Base-by-base conservation (phyloP, 108 stramenopile species). In the Fistulifera solaris region DNA sequence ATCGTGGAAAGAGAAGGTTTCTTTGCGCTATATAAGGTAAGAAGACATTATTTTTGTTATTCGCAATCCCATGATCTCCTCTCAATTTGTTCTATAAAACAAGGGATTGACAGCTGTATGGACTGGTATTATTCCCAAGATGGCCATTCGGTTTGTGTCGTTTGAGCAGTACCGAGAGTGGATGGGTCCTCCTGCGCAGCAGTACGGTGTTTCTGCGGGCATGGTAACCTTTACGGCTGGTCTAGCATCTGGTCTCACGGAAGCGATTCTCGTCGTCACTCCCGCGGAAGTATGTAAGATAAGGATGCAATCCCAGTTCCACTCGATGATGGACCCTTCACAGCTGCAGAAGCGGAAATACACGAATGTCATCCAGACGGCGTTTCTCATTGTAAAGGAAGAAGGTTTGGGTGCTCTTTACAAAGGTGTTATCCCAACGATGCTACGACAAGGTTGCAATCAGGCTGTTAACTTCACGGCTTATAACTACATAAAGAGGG, bases 401-500 rank as follows among this genome's bases (percentile, higher is more conserved):
- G 97, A 98, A 81, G 96, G 95, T 13, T 43, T 83, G 17, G 80
- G 89, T 23, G 93, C 95, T 40, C 71, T 94, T 44, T 94, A 94
- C 73, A 96, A 96, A 67, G 89, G 89, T 23, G 71, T 91, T 1
- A 82, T 95, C 6, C 97, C 97, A 28, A 98, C 97, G 28, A 93
- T 95, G 84, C 53, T 96, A 47, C 79, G 97, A 35, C 97, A 98
- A 71, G 97, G 97, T 8, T 93, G 90, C 76, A 98, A 98, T 72
- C 97, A 98, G 67, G 97, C 96, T 2, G 94, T 96, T 50, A 98
- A 98, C 65, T 98, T 98, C 64, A 95, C 95, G 2, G 81, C 59
- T 13, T 96, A 96, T 71, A 89, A 89, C 52, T 62, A 62, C 28
- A 70, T 89, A 96, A 96, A 70, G 59, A 76, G 8, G 21, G 24